Percentiles rank a stretch among this genome's conserved stretches.
Conservation (phyloP, 345 rosid genomes). For the Crucihimalaya himalaica region DNA sequence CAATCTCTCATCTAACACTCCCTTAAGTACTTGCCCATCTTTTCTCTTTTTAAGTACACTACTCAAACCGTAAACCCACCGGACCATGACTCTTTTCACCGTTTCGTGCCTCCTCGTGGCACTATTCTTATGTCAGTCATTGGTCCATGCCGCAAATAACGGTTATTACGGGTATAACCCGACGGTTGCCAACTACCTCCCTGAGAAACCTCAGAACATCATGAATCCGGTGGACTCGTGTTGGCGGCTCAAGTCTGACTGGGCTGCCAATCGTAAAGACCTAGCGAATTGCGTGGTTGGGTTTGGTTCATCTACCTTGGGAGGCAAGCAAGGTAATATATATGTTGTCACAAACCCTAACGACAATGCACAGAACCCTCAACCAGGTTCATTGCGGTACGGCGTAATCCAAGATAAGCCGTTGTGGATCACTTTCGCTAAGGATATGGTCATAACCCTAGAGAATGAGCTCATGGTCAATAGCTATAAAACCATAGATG, state of each 20-base stretch:
- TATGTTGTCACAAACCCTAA: slow-evolving; percentile 62
- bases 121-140: slow-evolving; percentile 27
- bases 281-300: slow-evolving; percentile 79
- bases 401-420: slow-evolving; percentile 65
- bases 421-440: slow-evolving; percentile 77
- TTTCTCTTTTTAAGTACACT: slow-evolving; percentile 6
- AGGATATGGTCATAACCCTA: slow-evolving; percentile 68
- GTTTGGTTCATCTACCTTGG: slow-evolving; percentile 67
- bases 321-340: slow-evolving; percentile 72
- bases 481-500: slow-evolving; percentile 87
- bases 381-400: slow-evolving; percentile 59
- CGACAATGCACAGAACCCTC: slow-evolving; percentile 75
- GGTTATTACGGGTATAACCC: slow-evolving; percentile 40
- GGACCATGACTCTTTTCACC: slow-evolving; percentile 23
- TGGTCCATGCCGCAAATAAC: slow-evolving; percentile 7
- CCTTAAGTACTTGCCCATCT: slow-evolving; percentile 38
- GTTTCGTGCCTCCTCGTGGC: slow-evolving; percentile 9
- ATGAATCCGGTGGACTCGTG: slow-evolving; percentile 78
- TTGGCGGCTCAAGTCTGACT: slow-evolving; percentile 70
- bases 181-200: slow-evolving; percentile 37
- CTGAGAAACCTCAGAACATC: slow-evolving; percentile 25
- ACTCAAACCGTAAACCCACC: slow-evolving; percentile 16
- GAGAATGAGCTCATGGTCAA: slow-evolving; percentile 83
- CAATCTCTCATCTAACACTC: slow-evolving; percentile 25
- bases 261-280: slow-evolving; percentile 68